Evolutionary conservation across 2,329 filamentous ascomycete species (phyloP), one percentile per base, ranked within the genome.

Genomic region (Colletotrichum tofieldiae): DNA sequence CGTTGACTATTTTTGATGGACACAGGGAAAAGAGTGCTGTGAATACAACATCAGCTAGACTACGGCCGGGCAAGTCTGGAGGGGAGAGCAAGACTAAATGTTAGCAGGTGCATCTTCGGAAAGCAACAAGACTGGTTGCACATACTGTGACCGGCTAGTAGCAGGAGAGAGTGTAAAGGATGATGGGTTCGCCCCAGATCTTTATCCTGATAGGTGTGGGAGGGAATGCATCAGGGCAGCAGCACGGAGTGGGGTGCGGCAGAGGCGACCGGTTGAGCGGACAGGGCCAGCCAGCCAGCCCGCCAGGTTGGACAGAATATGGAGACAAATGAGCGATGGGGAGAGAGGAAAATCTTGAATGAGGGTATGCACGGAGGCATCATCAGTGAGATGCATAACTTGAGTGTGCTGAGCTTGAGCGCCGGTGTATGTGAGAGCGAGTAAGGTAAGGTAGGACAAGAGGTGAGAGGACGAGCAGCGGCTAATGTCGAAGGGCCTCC

Each of bases 131-230:
- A 64, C 35, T 20, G 69, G 59, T 51, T 70, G 63, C 60, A 72
- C 70, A 70, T 65, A 65, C 70, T 47, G 51, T 63, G 58, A n/a
- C 26, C 20, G 41, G 47, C 47, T 60, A 54, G 65, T 39, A 65
- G 43, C n/a, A 69, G 45, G 37, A 18, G 37, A 20, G 39, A 69
- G 39, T 70, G 39, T 65, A 56, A 71, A 52, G 63, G 54, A 5
- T 26, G 55, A 51, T 26, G 39, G 55, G 32, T 45, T 72, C 60
- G 45, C 62, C 29, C 20, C 12, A 55, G 66, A 43, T 18, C 65
- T 65, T 65, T 65, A 64, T 58, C 67, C 60, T 67, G 61, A 73
- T 73, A 62, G 61, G 67, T 62, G 61, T 73, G 71, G 67, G 67
- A 71, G 39, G 35, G 37, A 51, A 35, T 67, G 67, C 61, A 62